A percentile compares a stretch with the other conserved stretches of the same genome.
Evolutionary conservation across 2,329 filamentous ascomycete genomes (phyloP).

Genomic region (Xylariaceae sp.): DNA sequence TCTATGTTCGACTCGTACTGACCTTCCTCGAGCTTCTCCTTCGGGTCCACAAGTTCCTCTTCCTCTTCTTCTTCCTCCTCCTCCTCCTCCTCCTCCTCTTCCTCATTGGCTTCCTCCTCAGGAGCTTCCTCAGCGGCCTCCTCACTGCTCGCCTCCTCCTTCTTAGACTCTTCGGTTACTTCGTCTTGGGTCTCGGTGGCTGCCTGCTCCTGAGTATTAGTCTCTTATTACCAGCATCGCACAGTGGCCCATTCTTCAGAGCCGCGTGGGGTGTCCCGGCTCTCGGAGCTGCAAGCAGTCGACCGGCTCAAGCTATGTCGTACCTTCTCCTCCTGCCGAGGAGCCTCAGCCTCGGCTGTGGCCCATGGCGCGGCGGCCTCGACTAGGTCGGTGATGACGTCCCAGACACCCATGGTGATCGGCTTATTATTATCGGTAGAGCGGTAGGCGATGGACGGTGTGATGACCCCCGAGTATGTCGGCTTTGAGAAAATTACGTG

Average conservation of each 20-base stretch:
- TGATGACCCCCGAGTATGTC: conserved; percentile 23
- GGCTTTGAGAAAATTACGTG: conserved; percentile 35
- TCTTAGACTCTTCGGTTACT: conserved; percentile 30
- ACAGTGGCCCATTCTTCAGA: no score
- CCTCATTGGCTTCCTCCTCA: conserved; percentile 44
- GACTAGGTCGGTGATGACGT: conserved; percentile 57
- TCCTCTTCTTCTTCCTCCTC: conserved; percentile 79
- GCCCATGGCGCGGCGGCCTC: conserved; percentile 62
- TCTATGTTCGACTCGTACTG: conserved; percentile 38
- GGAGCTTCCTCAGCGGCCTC: conserved; percentile 43
- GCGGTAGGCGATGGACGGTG: conserved; percentile 27
- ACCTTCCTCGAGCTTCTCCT: conserved; percentile 90
- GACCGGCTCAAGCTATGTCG: conserved; percentile 6
- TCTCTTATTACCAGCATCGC: neutral
- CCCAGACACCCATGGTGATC: conserved; percentile 61
- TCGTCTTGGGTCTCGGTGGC: conserved; percentile 19
- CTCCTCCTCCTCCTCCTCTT: conserved; percentile 62
- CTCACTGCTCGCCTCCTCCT: conserved; percentile 42
- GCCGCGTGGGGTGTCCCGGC: no score
- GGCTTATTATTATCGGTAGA: conserved; percentile 33
- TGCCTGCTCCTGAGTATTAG: conserved; percentile 10
- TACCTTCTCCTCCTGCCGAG: conserved; percentile 61
- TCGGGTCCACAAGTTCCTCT: conserved; percentile 76
- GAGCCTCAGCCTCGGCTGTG: conserved; percentile 60
- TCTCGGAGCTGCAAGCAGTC: no score